Percentiles rank a stretch among this genome's conserved stretches.
phyloP scores from a whole-genome alignment of 768 basidiomycete genomes.

The Candolleomyces eurysporus region DNA sequence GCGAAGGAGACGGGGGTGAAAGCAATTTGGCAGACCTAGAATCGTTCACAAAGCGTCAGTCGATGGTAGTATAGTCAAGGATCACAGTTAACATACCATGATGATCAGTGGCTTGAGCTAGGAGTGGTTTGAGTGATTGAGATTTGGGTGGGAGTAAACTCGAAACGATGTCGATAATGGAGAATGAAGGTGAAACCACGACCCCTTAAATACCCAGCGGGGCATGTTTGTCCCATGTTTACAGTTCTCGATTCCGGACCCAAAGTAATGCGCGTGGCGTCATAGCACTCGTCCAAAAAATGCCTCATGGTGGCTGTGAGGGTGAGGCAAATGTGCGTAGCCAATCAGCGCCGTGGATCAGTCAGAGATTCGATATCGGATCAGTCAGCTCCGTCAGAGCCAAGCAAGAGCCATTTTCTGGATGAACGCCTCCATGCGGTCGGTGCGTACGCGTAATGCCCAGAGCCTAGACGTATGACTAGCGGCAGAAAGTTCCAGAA shows the following conservation, averaged over 20 bases:
- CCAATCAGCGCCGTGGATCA: background rate
- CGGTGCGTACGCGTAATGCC: too few relatives aligned
- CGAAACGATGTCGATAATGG: too few relatives aligned
- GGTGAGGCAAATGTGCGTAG: conserved; percentile 5
- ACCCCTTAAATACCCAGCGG: background rate
- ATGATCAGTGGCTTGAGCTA: background rate
- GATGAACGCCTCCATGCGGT: too few relatives aligned
- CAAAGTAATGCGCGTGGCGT: too few relatives aligned
- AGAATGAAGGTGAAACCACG: too few relatives aligned
- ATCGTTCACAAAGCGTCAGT: background rate
- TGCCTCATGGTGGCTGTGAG: conserved; percentile 2
- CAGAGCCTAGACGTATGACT: too few relatives aligned
- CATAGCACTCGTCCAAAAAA: background rate
- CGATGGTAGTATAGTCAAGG: background rate
- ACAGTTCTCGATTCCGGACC: background rate
- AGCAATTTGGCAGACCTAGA: background rate
- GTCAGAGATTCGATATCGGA: too few relatives aligned
- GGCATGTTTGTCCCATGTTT: background rate
- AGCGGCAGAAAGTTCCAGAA: too few relatives aligned
- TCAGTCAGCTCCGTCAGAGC: too few relatives aligned
- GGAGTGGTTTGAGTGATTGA: too few relatives aligned
- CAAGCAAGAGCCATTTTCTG: too few relatives aligned
- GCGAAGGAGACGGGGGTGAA: conserved; percentile 1
- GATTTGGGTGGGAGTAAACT: too few relatives aligned
- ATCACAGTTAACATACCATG: background rate